Evolutionary conservation across 306 rosid species (phyloP).

Genomic region (Ziziphus jujuba): DNA sequence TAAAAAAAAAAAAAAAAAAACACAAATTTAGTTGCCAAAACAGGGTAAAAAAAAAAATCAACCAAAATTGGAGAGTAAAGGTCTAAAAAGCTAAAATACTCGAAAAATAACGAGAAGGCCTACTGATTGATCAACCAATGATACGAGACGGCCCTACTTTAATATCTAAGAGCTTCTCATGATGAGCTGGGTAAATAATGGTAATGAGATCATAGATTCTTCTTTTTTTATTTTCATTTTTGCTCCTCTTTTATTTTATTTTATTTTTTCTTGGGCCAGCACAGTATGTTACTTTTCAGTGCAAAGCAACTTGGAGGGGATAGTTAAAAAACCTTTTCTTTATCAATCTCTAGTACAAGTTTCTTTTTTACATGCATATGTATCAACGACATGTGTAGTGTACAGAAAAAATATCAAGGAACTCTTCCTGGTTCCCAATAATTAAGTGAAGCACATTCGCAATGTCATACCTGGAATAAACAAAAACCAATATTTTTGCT

Average conservation of each 20-base stretch:
- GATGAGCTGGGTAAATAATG: background rate
- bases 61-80: background rate
- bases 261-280: background rate
- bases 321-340: background rate
- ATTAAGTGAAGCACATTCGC: slow-evolving; percentile 3
- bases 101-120: background rate
- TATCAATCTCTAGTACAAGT: background rate
- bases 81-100: background rate
- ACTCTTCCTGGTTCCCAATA: background rate
- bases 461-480: slow-evolving; percentile 24
- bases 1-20: too few species aligned
- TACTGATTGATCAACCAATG: background rate
- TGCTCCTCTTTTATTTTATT: too few species aligned
- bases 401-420: slow-evolving; percentile 23
- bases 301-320: too few species aligned
- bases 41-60: background rate
- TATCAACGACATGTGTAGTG: slow-evolving; percentile 43
- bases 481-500: slow-evolving; percentile 4
- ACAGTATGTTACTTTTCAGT: background rate
- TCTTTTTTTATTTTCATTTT: too few species aligned
- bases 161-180: background rate
- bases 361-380: background rate
- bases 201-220: too few species aligned
- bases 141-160: background rate
- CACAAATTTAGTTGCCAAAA: too few species aligned